These are phyloP conservation scores for Cercospora janseana DNA, from an alignment of 2,329 filamentous ascomycete genomes.

Conservation along the genomic window DNA sequence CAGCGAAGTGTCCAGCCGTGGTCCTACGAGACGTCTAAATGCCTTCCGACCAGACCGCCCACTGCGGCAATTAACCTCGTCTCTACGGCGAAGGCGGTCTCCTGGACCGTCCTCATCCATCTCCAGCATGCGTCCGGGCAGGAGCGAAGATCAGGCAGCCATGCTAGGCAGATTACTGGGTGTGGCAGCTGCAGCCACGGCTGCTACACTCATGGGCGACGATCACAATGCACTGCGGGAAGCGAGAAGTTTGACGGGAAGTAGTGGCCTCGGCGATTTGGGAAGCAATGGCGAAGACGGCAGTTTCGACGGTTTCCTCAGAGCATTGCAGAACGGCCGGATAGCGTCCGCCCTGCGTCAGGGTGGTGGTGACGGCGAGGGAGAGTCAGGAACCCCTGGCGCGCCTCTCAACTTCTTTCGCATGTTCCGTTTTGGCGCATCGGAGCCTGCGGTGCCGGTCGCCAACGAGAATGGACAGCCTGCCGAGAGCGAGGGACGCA, in stretches of 20 bases:
- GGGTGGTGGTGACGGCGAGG: slow-evolving; percentile 39
- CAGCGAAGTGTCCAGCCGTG: slow-evolving; percentile 33
- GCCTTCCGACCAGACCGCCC: slow-evolving; percentile 36
- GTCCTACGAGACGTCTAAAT: slow-evolving; percentile 30
- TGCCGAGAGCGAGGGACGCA: slow-evolving; percentile 53
- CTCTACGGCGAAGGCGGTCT: slow-evolving; percentile 54
- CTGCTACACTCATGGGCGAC: slow-evolving; percentile 63
- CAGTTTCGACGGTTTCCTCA: slow-evolving; percentile 62
- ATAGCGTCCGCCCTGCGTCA: slow-evolving; percentile 57
- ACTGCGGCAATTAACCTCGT: slow-evolving; percentile 45
- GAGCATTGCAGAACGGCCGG: slow-evolving; percentile 60
- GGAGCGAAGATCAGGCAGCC: slow-evolving; percentile 62
- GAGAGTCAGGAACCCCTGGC: slow-evolving; percentile 41
- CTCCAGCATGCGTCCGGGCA: slow-evolving; percentile 39
- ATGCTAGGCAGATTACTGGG: slow-evolving; percentile 61
- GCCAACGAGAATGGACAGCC: slow-evolving; percentile 31
- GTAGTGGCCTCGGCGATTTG: slow-evolving; percentile 34
- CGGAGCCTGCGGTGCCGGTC: slow-evolving; percentile 18
- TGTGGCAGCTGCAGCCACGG: slow-evolving; percentile 62
- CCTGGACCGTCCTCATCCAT: slow-evolving; percentile 34
- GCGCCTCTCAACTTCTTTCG: slow-evolving; percentile 66
- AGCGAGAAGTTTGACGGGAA: slow-evolving; percentile 53
- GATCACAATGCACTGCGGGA: slow-evolving; percentile 56
- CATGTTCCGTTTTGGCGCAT: slow-evolving; percentile 65
- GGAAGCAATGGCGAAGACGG: slow-evolving; percentile 56